Percentiles rank a stretch among this genome's conserved stretches.
These are phyloP conservation scores for Ceratobasidium sp. DNA, from an alignment of 1,284 basidiomycete genomes.

Conservation along the genomic window DNA sequence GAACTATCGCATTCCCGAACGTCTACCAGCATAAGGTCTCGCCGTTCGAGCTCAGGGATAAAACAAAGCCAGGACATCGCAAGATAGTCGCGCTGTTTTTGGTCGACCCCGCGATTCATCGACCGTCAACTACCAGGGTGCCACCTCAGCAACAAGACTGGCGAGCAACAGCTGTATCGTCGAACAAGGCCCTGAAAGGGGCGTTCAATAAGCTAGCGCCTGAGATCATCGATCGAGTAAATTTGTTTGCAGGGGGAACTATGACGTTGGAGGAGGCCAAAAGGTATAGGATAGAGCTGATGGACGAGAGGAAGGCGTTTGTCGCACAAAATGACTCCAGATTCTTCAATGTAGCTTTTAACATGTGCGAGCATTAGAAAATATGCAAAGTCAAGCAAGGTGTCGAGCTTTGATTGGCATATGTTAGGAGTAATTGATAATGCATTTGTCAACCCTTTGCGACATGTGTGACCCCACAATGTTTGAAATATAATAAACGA, in stretches of 20 bases:
- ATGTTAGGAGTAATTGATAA: too few relatives aligned
- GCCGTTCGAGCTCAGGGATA: conserved; percentile 52
- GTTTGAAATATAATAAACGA: too few relatives aligned
- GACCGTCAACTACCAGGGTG: conserved; percentile 51
- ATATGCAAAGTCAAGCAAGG: too few relatives aligned
- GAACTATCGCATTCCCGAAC: conserved; percentile 67
- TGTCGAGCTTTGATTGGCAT: too few relatives aligned
- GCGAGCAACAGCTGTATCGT: background rate
- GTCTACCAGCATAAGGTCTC: conserved; percentile 62
- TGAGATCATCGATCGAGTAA: conserved; percentile 10
- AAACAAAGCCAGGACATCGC: conserved; percentile 51
- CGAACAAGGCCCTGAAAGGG: conserved; percentile 9
- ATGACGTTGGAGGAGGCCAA: conserved; percentile 17
- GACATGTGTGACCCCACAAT: too few relatives aligned
- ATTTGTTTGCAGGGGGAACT: background rate
- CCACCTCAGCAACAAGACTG: conserved; percentile 50
- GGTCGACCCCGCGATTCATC: conserved; percentile 51
- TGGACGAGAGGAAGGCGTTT: conserved; percentile 22
- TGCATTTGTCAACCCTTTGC: too few relatives aligned
- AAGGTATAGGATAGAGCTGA: conserved; percentile 22
- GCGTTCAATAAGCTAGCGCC: conserved; percentile 1
- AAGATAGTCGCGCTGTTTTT: conserved; percentile 54
- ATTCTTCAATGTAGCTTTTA: background rate
- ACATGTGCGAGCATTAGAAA: conserved; percentile 23
- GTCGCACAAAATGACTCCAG: background rate